Evolutionary conservation across 371 early-diverging fungal genomes (phyloP).

Genomic region (Mucor ambiguus): DNA sequence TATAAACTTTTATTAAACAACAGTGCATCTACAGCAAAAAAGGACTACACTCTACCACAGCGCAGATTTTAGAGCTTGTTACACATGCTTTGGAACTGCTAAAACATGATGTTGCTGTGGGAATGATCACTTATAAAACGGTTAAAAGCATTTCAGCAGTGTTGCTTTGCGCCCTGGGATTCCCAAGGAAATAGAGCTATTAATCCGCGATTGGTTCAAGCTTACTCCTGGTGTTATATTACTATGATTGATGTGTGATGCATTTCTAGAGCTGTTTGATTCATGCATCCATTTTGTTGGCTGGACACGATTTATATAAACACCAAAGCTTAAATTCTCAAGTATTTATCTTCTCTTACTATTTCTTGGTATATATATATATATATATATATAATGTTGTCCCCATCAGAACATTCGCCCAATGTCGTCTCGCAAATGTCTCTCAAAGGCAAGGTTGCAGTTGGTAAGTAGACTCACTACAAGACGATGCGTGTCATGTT

Average conservation of each 20-base stretch:
- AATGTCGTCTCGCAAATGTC: constrained; percentile 29
- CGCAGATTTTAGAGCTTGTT: neutral
- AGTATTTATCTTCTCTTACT: neutral
- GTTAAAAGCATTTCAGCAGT: neutral
- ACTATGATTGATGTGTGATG: neutral
- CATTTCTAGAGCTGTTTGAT: neutral
- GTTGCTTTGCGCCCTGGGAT: neutral
- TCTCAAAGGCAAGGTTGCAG: constrained; percentile 42
- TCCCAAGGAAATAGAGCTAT: neutral
- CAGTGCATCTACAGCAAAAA: neutral
- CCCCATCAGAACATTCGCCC: constrained; percentile 14
- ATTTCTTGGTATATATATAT: neutral
- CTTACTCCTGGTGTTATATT: neutral
- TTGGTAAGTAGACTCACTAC: constrained; percentile 25
- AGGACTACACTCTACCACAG: neutral
- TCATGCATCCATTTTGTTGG: neutral
- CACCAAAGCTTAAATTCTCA: neutral
- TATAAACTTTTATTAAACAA: neutral
- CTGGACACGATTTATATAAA: neutral
- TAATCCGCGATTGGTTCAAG: constrained; percentile 1
- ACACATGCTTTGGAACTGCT: neutral
- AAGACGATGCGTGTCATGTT: neutral
- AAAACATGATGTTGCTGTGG: neutral
- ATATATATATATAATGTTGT: neutral
- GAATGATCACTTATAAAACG: neutral